A percentile compares a stretch with the other conserved stretches of the same genome.
These are phyloP conservation scores for Colletotrichum sp. DNA, from an alignment of 2,329 filamentous ascomycete species.

Conservation along the genomic window DNA sequence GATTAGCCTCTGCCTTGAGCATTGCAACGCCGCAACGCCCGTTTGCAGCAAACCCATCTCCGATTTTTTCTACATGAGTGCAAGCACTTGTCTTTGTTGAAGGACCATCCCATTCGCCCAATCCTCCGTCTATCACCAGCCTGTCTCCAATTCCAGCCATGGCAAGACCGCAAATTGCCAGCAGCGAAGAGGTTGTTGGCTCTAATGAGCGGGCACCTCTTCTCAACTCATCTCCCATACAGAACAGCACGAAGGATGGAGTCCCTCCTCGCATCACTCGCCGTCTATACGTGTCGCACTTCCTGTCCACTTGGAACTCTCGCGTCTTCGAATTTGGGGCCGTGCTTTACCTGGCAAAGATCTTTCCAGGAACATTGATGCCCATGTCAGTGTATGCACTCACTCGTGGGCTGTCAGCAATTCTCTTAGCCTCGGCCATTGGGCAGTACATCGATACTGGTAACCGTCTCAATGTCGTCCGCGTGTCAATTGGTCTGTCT, in stretches of 20 bases:
- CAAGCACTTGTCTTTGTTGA: background rate
- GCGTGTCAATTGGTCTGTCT: conserved; percentile 33
- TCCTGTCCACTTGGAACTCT: conserved; percentile 53
- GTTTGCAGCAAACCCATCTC: background rate
- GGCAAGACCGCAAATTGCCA: background rate
- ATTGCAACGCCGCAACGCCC: background rate
- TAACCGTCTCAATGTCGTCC: conserved; percentile 39
- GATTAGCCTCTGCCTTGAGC: background rate
- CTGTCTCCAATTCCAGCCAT: background rate
- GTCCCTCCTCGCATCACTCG: background rate
- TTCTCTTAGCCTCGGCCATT: conserved; percentile 41
- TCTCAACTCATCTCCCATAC: background rate
- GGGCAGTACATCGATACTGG: conserved; percentile 54
- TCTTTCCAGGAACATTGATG: conserved; percentile 53
- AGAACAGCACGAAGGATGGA: background rate
- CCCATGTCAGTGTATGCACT: conserved; percentile 61
- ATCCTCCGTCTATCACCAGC: background rate
- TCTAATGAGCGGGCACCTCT: background rate
- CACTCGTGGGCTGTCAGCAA: background rate
- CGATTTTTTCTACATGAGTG: background rate
- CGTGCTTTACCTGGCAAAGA: conserved; percentile 47
- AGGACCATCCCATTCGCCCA: background rate
- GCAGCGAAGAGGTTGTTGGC: background rate
- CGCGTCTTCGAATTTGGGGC: conserved; percentile 54
- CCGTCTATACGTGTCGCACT: conserved; percentile 48